A percentile compares a stretch with the other conserved stretches of the same genome.
Evolutionary conservation across 768 basidiomycete genomes (phyloP).

Genomic region (Daedaleopsis sinensis): DNA sequence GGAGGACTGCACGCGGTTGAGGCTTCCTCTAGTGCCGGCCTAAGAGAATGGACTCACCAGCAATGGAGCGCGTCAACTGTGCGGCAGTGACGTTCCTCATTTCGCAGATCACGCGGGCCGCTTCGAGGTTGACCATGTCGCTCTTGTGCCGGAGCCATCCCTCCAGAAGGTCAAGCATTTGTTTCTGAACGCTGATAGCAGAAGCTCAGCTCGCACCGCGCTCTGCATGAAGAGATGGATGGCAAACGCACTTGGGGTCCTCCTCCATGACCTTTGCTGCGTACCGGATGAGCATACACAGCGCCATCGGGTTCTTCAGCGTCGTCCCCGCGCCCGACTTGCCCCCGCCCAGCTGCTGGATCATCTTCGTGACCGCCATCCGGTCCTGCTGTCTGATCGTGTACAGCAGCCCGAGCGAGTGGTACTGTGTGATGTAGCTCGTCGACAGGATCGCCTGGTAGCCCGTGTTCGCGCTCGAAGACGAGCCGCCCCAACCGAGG

Average conservation of each 20-base stretch:
- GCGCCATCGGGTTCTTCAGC: slow-evolving; percentile 93
- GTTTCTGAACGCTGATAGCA: slow-evolving; percentile 74
- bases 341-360: slow-evolving; percentile 93
- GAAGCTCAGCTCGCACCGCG: slow-evolving; percentile 1
- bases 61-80: slow-evolving; percentile 86
- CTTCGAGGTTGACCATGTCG: slow-evolving; percentile 99
- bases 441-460: slow-evolving; percentile 84
- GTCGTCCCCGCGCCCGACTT: slow-evolving; percentile 82
- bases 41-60: slow-evolving; percentile 56
- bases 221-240: background rate
- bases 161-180: slow-evolving; percentile 92
- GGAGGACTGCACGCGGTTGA: slow-evolving; percentile 62
- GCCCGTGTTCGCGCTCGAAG: slow-evolving; percentile 50
- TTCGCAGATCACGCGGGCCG: slow-evolving; percentile 96
- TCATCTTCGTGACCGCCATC: slow-evolving; percentile 99
- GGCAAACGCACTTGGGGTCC: slow-evolving; percentile 84
- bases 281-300: slow-evolving; percentile 98
- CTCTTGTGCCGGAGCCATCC: slow-evolving; percentile 97
- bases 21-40: too few species aligned
- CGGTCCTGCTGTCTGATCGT: slow-evolving; percentile 96
- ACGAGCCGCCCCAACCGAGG: slow-evolving; percentile 71
- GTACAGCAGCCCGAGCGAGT: slow-evolving; percentile 91
- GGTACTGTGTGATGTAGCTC: slow-evolving; percentile 96
- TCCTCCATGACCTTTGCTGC: slow-evolving; percentile 99
- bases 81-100: slow-evolving; percentile 80